Evolutionary conservation across 2,329 filamentous ascomycete species (phyloP), one percentile per base, ranked within the genome.

Genomic region (Tolypocladium endophyticum): DNA sequence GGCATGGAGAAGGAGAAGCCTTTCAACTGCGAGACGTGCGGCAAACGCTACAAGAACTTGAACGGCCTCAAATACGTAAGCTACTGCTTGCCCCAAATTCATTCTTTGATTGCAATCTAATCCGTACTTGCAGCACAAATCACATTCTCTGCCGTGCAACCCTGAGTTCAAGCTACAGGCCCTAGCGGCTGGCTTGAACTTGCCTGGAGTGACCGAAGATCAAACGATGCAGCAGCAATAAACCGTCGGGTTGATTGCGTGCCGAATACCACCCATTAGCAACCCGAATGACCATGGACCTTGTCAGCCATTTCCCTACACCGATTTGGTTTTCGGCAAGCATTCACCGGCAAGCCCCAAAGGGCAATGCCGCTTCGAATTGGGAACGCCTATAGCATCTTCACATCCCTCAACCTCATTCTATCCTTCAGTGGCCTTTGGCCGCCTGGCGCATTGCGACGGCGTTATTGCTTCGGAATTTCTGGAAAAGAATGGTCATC

Each of bases 1-100:
- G 94, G 94, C n/a, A 99, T 99, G 94, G 94, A 99, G 77, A 99
- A 97, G 74, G 93, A 97, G 78, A 99, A 99, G 79, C 94, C 94
- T 3, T 97, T 97, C 73, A 92, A 92, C 70, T 99, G 94, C 74
- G 92, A 97, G 65, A 88, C 92, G 14, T 99, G 94, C 71, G 92
- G 93, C 68, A 99, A 99, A 79, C 89, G 94, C 58, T 99, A 99
- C 78, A 99, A 99, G 86, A 99, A 99, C 71, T 76, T 99, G 62
- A 99, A 99, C 74, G 94, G 94, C 8, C 83, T 99, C 63, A 99
- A 99, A 85, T 99, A 99, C 71, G 85, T 87, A 76, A 75, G 84
- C 76, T 45, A 18, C 50, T 20, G 16, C 11, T 25, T 20, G 12
- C 41, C 33, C 55, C 28, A 11, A 39, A 1, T 43, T 25, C 16